Base-by-base conservation (phyloP, 495 filamentous ascomycete genomes). In the Talaromyces ruber region DNA sequence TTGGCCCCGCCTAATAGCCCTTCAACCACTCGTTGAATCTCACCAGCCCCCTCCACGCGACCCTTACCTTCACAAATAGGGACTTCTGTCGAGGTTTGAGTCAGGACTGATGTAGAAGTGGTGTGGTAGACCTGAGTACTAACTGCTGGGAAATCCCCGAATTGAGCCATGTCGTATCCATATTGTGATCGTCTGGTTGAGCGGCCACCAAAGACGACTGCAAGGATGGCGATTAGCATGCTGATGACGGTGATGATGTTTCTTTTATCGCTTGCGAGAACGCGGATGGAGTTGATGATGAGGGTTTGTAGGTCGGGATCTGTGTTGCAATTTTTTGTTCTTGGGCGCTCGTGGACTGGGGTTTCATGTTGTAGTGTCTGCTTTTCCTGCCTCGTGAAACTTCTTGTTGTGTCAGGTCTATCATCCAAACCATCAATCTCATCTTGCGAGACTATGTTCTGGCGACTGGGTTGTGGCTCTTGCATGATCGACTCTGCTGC, bases 231-330 rank as follows among this genome's bases (percentile, higher is more conserved):
- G 9, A 89, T 75, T 11, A 90, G 68, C 6, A 86, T 30, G 61
- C 82, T 82, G 26, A 93, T 77, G 1, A 81, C 74, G 52, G 95
- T 88, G 4, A 81, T 77, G 1, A 93, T 73, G 66, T 95, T 95
- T 65, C 86, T 84, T 54, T 78, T 77, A 68, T 96, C 91, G 43
- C 80, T 77, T 34, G 88, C 79, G 8, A 88, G 74, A 1, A 92
- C 82, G 39, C 82, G 79, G 63, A 90, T 68, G 24, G 90, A 91
- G 63, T 90, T 88, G 37, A 83, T 70, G 21, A 94, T 55, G 18
- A 96, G 78, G 22, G 84, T 84, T 0, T 75, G 72, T 5, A 90
- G 79, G 6, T 76, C 76, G 61, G 77, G 72, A 16, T 79, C 71
- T 4, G 64, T 59, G 3, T 47, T 52, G n/a, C 60, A 54, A 14